These are phyloP conservation scores for Golovinomyces cichoracearum DNA, from an alignment of 2,329 filamentous ascomycete species.

Conservation along the genomic window DNA sequence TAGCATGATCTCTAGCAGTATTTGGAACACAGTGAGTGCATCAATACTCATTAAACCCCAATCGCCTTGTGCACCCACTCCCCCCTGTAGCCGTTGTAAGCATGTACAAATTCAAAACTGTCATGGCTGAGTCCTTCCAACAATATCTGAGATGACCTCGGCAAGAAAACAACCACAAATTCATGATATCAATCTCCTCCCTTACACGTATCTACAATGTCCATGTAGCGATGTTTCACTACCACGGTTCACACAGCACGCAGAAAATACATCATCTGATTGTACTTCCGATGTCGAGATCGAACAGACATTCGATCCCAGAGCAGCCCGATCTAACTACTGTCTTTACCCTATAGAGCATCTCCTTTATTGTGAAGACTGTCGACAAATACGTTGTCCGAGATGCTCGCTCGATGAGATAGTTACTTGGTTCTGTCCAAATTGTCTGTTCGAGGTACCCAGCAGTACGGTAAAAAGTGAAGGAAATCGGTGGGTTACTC, in stretches of 20 bases:
- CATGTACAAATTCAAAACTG: too few relatives aligned
- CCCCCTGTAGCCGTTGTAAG: too few relatives aligned
- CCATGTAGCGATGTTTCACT: conserved; percentile 29
- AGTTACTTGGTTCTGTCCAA: conserved; percentile 83
- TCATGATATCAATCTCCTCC: not conserved
- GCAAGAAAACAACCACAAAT: too few relatives aligned
- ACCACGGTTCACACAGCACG: too few relatives aligned
- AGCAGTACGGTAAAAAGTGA: conserved; percentile 80
- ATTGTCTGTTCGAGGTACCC: conserved; percentile 84
- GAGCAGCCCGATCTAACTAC: conserved; percentile 62
- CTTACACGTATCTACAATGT: conserved; percentile 32
- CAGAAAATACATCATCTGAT: too few relatives aligned
- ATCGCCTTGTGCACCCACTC: too few relatives aligned
- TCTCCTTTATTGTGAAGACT: conserved; percentile 90
- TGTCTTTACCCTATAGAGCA: conserved; percentile 82
- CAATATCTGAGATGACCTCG: too few relatives aligned
- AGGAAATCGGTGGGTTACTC: conserved; percentile 47
- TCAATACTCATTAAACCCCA: too few relatives aligned
- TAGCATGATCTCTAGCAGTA: too few relatives aligned
- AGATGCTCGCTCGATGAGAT: conserved; percentile 84
- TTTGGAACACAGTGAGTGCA: too few relatives aligned
- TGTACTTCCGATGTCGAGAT: conserved; percentile 34
- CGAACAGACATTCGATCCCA: conserved; percentile 63
- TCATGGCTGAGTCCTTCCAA: too few relatives aligned
- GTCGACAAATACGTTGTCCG: conserved; percentile 81